Evolutionary conservation across 192 early-diverging fungal genomes (phyloP).

Genomic region (Coemansia sp.): DNA sequence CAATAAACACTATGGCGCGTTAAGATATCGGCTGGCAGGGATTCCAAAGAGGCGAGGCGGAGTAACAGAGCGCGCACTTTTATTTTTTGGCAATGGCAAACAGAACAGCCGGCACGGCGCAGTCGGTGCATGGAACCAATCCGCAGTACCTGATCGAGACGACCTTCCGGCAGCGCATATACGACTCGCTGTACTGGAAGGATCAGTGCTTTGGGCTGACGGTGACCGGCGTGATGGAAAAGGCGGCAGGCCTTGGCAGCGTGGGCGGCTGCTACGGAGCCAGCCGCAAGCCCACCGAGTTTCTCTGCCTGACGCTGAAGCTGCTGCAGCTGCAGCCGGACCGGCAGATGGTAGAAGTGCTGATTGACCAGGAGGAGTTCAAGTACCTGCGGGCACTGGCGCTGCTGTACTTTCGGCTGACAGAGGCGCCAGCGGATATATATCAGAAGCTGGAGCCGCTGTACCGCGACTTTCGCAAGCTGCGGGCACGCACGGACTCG

Average conservation of each 20-base stretch:
- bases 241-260: conserved; percentile 65
- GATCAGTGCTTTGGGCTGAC: conserved; percentile 93
- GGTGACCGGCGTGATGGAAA: conserved; percentile 85
- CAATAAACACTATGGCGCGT: too few species aligned
- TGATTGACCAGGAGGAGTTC: conserved; percentile 76
- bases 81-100: conserved; percentile 54
- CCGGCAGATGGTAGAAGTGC: conserved; percentile 77
- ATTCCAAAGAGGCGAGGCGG: too few species aligned
- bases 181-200: conserved; percentile 95
- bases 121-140: conserved; percentile 79
- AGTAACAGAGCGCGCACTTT: too few species aligned
- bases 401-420: conserved; percentile 84
- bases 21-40: too few species aligned
- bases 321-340: conserved; percentile 92
- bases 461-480: conserved; percentile 80
- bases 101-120: conserved; percentile 65
- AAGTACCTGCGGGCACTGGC: conserved; percentile 90
- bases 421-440: conserved; percentile 66
- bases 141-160: conserved; percentile 95
- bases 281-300: conserved; percentile 83
- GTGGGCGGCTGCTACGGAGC: conserved; percentile 82
- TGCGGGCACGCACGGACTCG: conserved; percentile 51
- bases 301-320: conserved; percentile 84
- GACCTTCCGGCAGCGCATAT: conserved; percentile 83
- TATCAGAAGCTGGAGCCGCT: conserved; percentile 85